These are phyloP conservation scores for Malassezia globosa DNA, from an alignment of 1,284 basidiomycete genomes.

Conservation along the genomic window DNA sequence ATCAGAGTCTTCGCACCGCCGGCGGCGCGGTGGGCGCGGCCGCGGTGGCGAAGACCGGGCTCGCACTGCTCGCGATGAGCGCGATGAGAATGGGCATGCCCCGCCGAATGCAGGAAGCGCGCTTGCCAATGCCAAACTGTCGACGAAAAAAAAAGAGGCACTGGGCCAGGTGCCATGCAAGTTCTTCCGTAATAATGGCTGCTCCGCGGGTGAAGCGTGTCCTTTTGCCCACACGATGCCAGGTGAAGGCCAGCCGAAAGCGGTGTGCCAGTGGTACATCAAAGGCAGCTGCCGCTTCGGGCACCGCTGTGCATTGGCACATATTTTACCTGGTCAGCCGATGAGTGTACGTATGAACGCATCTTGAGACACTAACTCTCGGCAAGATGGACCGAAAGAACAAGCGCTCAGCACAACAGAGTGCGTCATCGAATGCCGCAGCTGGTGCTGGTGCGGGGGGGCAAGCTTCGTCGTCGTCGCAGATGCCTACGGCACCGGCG, in stretches of 20 bases:
- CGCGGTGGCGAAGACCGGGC: constrained; percentile 18
- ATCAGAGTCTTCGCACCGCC: constrained; percentile 24
- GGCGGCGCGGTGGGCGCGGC: constrained; percentile 27
- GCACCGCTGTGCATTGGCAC: constrained; percentile 74
- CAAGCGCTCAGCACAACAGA: constrained; percentile 81
- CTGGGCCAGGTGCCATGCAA: constrained; percentile 95
- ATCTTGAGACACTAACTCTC: constrained; percentile 48
- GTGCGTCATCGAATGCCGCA: constrained; percentile 11
- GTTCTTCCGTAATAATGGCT: constrained; percentile 64
- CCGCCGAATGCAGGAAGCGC: constrained; percentile 29
- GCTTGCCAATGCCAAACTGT: constrained; percentile 41
- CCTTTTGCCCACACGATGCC: constrained; percentile 72
- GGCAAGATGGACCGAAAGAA: constrained; percentile 99
- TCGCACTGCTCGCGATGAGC: constrained; percentile 14
- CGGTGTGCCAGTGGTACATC: constrained; percentile 80
- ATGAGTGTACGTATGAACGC: too few species aligned
- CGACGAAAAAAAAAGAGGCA: constrained; percentile 54
- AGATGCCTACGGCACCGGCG: too few species aligned
- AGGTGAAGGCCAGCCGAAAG: constrained; percentile 54
- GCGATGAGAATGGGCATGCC: constrained; percentile 19
- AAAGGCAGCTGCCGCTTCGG: constrained; percentile 92
- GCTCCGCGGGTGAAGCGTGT: constrained; percentile 86
- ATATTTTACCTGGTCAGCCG: constrained; percentile 82
- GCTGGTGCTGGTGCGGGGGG: too few species aligned
- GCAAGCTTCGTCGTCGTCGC: not conserved